Conservation (phyloP, 441 rosid species). For the Syzygium syzygioides region DNA sequence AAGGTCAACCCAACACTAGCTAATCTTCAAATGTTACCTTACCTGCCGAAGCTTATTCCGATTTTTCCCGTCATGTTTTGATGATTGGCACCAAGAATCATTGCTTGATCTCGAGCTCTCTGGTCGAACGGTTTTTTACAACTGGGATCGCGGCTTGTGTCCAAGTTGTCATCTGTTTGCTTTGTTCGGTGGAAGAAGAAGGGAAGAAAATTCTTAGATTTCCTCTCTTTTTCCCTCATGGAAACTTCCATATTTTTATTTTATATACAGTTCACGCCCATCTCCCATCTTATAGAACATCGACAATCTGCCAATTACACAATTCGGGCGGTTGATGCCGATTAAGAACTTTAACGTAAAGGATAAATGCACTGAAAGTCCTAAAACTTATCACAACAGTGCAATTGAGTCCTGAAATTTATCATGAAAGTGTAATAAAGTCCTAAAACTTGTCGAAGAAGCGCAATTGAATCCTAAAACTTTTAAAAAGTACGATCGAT, state of each 20-base stretch:
- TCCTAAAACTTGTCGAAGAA: too few species aligned
- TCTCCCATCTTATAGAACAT: too few species aligned
- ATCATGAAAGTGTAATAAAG: too few species aligned
- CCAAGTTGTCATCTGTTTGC: neutral
- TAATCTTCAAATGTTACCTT: neutral
- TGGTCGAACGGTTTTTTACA: neutral
- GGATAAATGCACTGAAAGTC: too few species aligned
- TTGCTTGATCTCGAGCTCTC: neutral
- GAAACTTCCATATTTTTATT: neutral
- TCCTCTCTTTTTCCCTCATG: neutral
- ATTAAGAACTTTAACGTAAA: too few species aligned
- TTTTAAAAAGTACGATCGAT: too few species aligned
- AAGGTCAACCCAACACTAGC: neutral
- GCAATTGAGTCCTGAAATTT: too few species aligned
- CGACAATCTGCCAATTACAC: too few species aligned
- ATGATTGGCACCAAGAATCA: neutral
- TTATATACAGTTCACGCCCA: too few species aligned
- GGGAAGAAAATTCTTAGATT: neutral
- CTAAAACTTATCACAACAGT: too few species aligned
- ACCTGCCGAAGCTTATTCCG: neutral
- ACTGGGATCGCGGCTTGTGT: neutral
- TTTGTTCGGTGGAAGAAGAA: neutral
- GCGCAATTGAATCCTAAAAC: too few species aligned
- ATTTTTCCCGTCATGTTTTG: neutral
- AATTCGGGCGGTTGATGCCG: too few species aligned